Percentiles rank a stretch among this genome's conserved stretches.
These are phyloP conservation scores for Porogramme epimiltina DNA, from an alignment of 1,284 basidiomycete species.

Conservation along the genomic window DNA sequence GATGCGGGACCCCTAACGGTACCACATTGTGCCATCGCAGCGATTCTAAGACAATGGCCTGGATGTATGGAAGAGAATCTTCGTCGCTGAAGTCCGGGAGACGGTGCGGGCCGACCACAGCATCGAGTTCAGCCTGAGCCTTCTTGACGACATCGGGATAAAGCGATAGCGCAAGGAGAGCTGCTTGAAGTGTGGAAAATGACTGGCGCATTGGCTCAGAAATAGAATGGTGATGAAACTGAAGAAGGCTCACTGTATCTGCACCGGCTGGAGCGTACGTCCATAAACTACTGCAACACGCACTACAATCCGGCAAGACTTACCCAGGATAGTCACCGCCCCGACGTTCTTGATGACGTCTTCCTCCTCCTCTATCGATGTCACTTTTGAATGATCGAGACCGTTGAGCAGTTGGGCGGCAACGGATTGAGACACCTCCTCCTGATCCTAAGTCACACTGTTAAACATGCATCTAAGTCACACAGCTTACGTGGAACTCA, in stretches of 20 bases:
- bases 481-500: neutral
- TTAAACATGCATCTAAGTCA: neutral
- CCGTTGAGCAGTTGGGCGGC: neutral
- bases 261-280: too few species aligned
- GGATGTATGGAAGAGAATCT: slow-evolving; percentile 31
- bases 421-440: neutral
- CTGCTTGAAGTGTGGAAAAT: slow-evolving; percentile 7
- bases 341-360: slow-evolving; percentile 3
- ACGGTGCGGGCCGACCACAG: slow-evolving; percentile 30
- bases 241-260: neutral
- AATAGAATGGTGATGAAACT: neutral
- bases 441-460: neutral
- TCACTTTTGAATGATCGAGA: neutral
- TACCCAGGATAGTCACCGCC: slow-evolving; percentile 1
- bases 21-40: slow-evolving; percentile 8
- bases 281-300: too few species aligned
- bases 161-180: slow-evolving; percentile 29
- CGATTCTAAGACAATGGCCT: slow-evolving; percentile 33
- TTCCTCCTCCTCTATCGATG: neutral
- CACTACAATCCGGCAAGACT: too few species aligned
- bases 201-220: neutral
- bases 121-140: slow-evolving; percentile 36
- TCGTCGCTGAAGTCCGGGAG: slow-evolving; percentile 34
- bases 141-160: slow-evolving; percentile 31
- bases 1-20: neutral